These are phyloP conservation scores for Emydomyces testavorans DNA, from an alignment of 2,329 filamentous ascomycete genomes.

Conservation along the genomic window DNA sequence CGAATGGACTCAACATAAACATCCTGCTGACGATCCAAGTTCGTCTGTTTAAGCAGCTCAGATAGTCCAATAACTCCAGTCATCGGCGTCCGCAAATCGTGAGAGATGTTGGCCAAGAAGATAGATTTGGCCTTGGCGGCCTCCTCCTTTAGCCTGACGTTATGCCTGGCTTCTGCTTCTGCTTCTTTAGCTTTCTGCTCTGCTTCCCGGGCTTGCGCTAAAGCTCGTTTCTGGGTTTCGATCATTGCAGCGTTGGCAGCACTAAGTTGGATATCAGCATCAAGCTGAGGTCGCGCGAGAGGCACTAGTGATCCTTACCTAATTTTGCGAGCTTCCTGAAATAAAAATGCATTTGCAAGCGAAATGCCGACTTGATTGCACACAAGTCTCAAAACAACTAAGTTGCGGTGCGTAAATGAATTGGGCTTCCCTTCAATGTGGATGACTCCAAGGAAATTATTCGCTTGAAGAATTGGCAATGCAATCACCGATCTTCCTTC, in stretches of 20 bases:
- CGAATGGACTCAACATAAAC: constrained; percentile 53
- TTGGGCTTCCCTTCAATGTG: constrained; percentile 53
- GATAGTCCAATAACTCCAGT: constrained; percentile 82
- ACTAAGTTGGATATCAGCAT: constrained; percentile 20
- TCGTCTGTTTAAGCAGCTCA: constrained; percentile 49
- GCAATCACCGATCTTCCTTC: constrained; percentile 50
- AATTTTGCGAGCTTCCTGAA: constrained; percentile 50
- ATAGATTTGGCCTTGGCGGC: constrained; percentile 69
- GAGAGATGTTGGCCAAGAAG: constrained; percentile 88
- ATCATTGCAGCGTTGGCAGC: constrained; percentile 55
- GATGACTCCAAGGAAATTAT: constrained; percentile 48
- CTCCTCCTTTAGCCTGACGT: constrained; percentile 56
- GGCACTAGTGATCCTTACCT: constrained; percentile 21
- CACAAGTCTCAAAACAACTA: constrained; percentile 43
- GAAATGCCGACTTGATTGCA: constrained; percentile 56
- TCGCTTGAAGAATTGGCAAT: constrained; percentile 51
- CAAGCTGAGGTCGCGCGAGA: neutral
- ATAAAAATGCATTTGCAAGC: constrained; percentile 52
- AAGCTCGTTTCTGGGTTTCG: constrained; percentile 51
- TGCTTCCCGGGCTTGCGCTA: constrained; percentile 50
- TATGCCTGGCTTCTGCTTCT: constrained; percentile 52
- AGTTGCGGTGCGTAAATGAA: constrained; percentile 51
- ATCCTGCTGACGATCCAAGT: constrained; percentile 47
- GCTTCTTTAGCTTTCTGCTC: constrained; percentile 55
- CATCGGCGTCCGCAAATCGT: constrained; percentile 82